Evolutionary conservation across 495 filamentous ascomycete genomes (phyloP).

Genomic region (Aspergillus carlsbadensis): DNA sequence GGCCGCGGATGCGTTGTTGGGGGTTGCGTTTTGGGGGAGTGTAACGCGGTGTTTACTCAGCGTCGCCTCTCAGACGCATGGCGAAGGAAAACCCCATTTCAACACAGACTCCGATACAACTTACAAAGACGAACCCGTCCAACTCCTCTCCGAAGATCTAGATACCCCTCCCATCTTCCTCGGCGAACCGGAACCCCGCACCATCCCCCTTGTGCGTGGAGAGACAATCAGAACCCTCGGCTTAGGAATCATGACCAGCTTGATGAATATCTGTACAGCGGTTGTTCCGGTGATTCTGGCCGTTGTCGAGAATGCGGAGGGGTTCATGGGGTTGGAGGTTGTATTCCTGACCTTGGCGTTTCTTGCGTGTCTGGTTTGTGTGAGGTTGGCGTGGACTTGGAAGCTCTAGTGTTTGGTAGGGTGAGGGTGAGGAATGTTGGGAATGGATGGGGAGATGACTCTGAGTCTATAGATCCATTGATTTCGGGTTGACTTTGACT

Average conservation of each 20-base stretch:
- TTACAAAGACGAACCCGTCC: not conserved
- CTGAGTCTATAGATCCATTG: too few relatives aligned
- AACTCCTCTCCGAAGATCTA: too few relatives aligned
- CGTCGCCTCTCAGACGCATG: not conserved
- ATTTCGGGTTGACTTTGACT: not conserved
- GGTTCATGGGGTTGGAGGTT: not conserved
- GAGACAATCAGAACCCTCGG: not conserved
- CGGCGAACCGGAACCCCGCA: not conserved
- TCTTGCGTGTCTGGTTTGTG: not conserved
- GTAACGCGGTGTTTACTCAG: not conserved
- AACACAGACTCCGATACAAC: not conserved
- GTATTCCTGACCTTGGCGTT: conserved; percentile 1
- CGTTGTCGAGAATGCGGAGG: conserved; percentile 1
- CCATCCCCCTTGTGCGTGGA: not conserved
- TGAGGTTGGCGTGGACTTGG: not conserved
- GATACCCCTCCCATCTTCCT: not conserved
- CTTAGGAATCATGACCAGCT: conserved; percentile 2
- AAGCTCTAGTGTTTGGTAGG: not conserved
- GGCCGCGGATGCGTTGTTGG: not conserved
- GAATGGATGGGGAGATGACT: too few relatives aligned
- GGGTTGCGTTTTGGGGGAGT: conserved; percentile 1
- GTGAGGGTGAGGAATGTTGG: too few relatives aligned
- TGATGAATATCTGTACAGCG: conserved; percentile 1
- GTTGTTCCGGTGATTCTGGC: not conserved
- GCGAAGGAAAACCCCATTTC: too few relatives aligned